Evolutionary conservation across 148 eudicot species (phyloP), one percentile per base, ranked within the genome.

Genomic region (Camellia granthamiana): DNA sequence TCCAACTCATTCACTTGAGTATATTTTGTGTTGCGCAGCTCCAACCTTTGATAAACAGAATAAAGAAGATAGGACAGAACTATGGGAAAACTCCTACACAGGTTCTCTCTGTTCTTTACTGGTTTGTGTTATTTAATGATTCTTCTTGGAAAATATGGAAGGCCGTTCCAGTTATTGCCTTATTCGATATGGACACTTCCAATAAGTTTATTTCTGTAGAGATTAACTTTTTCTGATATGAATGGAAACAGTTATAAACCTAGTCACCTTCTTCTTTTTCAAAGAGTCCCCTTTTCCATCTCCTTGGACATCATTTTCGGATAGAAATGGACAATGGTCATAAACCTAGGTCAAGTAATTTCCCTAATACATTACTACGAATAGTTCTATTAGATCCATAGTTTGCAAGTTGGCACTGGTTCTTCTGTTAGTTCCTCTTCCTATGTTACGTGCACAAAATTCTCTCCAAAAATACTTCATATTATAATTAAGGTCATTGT

Each of bases 1-100:
- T 55, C 18, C 6, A 0, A 44, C 76, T 78, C 54, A 42, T 76
- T 60, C 14, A 43, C 62, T 70, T 55, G 0, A 59, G 46, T 85
- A 58, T 74, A 70, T 79, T 68, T 43, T n/a, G 47, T 78, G 46
- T 19, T 59, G 41, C 89, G 92, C 92, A 96, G 99, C 85, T 96
- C 84, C 98, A 93, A 85, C 99, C 99, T 14, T 77, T 96, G 75
- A 86, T 91, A 69, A 91, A 84, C 77, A 87, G 92, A 78, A 92
- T 96, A 77, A 89, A 86, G 87, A 94, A 96, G 84, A 92, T 96
- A 66, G 99, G 97, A 74, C 85, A 89, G 77, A 86, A 83, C 58
- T 92, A 96, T 63, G 78, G 82, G 5, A 94, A 87, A 87, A 92
- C 97, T 55, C 83, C 92, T 58, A 92, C 99, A 30, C 98, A 96